Evolutionary conservation across 345 rosid genomes (phyloP).

Genomic region (Streptanthus diversifolius): DNA sequence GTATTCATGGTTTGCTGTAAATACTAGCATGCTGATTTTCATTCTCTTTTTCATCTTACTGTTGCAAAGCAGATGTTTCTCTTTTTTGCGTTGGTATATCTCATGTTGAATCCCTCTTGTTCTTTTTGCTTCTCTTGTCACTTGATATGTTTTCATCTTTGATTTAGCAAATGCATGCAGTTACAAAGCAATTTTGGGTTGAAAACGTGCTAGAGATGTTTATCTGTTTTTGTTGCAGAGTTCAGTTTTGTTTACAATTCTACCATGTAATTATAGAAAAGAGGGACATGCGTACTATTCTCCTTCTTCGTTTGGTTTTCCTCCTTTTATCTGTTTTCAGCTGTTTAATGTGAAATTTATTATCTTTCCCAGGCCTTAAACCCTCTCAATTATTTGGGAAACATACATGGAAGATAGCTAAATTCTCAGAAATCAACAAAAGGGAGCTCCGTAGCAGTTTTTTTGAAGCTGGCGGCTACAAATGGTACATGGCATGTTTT

Average conservation of each 20-base stretch:
- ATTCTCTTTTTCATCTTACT: no score
- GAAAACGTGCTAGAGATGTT: background rate
- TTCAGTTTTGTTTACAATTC: background rate
- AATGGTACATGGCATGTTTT: slow-evolving; percentile 60
- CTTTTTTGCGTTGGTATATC: background rate
- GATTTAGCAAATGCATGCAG: background rate
- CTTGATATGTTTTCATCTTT: background rate
- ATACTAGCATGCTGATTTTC: background rate
- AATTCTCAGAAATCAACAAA: slow-evolving; percentile 85
- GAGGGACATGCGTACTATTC: background rate
- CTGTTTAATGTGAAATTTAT: background rate
- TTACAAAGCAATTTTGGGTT: background rate
- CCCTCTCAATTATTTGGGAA: slow-evolving; percentile 83
- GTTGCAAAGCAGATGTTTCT: no score
- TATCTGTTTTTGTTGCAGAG: background rate
- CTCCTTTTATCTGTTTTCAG: background rate
- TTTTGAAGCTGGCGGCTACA: slow-evolving; percentile 93
- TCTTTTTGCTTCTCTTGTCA: background rate
- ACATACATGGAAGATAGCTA: slow-evolving; percentile 81
- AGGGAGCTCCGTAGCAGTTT: slow-evolving; percentile 79
- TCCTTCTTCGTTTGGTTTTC: background rate
- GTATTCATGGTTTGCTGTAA: background rate
- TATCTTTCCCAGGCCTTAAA: slow-evolving; percentile 55
- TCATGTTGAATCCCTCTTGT: background rate
- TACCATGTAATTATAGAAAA: background rate